Evolutionary conservation across 73 alveolate genomes (phyloP).

Genomic region (Paramecium biaurelia): DNA sequence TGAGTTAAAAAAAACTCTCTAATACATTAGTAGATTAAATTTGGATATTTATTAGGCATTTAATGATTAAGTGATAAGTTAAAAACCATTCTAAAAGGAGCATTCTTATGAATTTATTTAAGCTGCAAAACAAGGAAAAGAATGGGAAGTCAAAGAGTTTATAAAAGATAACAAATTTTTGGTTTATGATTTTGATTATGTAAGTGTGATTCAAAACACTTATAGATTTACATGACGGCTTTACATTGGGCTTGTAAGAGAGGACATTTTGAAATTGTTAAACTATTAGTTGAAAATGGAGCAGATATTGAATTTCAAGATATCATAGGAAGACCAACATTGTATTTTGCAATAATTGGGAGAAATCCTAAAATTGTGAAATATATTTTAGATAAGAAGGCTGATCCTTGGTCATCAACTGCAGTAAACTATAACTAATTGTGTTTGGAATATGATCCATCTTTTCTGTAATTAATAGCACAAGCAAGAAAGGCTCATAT

Average conservation of each 20-base stretch:
- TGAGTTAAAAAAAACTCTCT: not conserved
- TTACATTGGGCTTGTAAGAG: constrained; percentile 68
- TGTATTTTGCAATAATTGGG: constrained; percentile 54
- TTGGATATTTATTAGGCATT: not conserved
- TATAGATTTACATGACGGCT: constrained; percentile 63
- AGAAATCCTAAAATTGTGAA: not conserved
- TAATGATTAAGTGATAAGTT: constrained; percentile 38
- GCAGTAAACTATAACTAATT: constrained; percentile 40
- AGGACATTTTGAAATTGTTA: constrained; percentile 54
- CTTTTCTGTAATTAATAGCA: not conserved
- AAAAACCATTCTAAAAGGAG: constrained; percentile 36
- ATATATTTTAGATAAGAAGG: constrained; percentile 25
- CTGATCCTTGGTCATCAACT: constrained; percentile 59
- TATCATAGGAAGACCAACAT: constrained; percentile 61
- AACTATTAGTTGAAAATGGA: constrained; percentile 11
- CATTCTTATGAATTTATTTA: constrained; percentile 47
- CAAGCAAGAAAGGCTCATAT: not conserved
- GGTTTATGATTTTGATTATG: constrained; percentile 63
- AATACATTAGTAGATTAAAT: constrained; percentile 14
- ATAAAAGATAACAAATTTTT: constrained; percentile 35
- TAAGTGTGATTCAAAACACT: constrained; percentile 4
- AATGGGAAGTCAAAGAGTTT: constrained; percentile 21
- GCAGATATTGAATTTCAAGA: constrained; percentile 61
- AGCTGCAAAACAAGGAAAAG: constrained; percentile 49
- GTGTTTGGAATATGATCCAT: constrained; percentile 1